Evolutionary conservation across 208 protist species (phyloP).

Genomic region (Leishmania gerbilli): DNA sequence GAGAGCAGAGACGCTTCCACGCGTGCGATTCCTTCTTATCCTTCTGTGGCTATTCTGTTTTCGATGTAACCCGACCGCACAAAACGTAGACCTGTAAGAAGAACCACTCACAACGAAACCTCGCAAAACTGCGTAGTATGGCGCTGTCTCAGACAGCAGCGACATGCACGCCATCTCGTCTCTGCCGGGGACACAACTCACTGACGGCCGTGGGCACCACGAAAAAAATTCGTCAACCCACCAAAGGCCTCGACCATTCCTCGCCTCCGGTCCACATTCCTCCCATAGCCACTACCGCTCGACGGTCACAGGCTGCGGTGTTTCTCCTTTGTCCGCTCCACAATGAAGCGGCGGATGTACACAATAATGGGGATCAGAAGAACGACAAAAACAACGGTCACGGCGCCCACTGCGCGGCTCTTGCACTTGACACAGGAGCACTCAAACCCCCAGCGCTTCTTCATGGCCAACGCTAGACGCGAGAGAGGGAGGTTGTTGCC

Average conservation of each 20-base stretch:
- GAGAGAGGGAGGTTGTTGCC: slow-evolving; percentile 79
- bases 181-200: not conserved
- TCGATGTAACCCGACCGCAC: not conserved
- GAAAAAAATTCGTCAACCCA: not conserved
- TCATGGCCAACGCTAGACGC: slow-evolving; percentile 75
- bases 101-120: not conserved
- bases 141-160: not conserved
- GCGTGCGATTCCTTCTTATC: too few species aligned
- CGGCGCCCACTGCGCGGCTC: slow-evolving; percentile 69
- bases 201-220: not conserved
- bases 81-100: not conserved
- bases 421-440: slow-evolving; percentile 82
- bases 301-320: slow-evolving; percentile 50
- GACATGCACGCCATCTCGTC: not conserved
- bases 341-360: slow-evolving; percentile 65
- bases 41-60: not conserved
- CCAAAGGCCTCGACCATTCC: not conserved
- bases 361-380: slow-evolving; percentile 62
- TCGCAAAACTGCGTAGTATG: not conserved
- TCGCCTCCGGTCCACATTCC: not conserved
- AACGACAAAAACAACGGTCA: slow-evolving; percentile 63
- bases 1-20: not conserved
- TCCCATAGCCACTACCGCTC: not conserved
- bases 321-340: slow-evolving; percentile 67
- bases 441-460: slow-evolving; percentile 86